Base-by-base conservation (phyloP, 2,329 filamentous ascomycete genomes). In the Calycina marina region DNA sequence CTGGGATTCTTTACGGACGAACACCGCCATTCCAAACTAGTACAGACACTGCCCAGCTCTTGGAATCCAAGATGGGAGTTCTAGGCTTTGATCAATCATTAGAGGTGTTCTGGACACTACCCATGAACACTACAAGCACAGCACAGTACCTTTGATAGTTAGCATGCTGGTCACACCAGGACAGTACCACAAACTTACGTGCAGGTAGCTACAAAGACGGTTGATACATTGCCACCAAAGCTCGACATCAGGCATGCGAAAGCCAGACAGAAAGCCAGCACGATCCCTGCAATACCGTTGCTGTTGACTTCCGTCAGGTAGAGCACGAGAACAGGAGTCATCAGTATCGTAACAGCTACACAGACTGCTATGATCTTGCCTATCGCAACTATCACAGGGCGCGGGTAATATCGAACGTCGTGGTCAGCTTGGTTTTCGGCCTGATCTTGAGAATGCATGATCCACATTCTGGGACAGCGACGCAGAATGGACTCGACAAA, bases 241-340 rank as follows among this genome's bases (percentile, higher is more conserved):
- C 33, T 16, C 6, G 39, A 38, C 25, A 41, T 34, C 4, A 37
- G 6, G 3, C 22, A 26, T 13, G 39, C 28, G 28, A 40, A 43
- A 1, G 25, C 4, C 16, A 41, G 14, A 1, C 38, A 33, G 25
- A 36, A 41, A 2, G 28, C 14, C 4, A 40, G 9, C 5, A 39
- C 31, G 10, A 35, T 35, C 2, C 12, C 5, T 1, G 29, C 20
- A 13, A 27, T 33, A 1, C 14, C 11, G 1, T 10, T 29, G 4
- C n/a, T 24, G 14, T 20, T 34, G 37, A 40, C 34, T 9, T 27
- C 5, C 4, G 16, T 14, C 22, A 41, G 25, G 22, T 15, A 37
- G 4, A 41, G 29, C 2, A 43, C 6, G 18, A 40, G 37, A 2
- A 41, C 16, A 2, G 41, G 41, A 12, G 34, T 32, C 5, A 41